phyloP scores from a whole-genome alignment of 1,139 yeast genomes.

The Diutina sp. region DNA sequence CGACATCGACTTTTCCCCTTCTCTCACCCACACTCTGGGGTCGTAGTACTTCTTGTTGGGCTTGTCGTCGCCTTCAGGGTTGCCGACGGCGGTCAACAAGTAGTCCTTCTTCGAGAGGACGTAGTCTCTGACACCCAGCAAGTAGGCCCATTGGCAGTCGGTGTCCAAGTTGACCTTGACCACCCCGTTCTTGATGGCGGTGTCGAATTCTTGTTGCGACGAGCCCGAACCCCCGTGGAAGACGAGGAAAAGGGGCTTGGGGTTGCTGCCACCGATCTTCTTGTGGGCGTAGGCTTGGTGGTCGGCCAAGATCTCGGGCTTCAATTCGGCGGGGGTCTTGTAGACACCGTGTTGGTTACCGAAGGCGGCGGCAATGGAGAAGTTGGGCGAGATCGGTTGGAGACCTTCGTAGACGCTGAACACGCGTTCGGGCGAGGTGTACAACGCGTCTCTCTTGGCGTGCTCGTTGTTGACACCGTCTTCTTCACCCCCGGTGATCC shows the following conservation, averaged over 20 bases:
- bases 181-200: constrained; percentile 87
- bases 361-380: constrained; percentile 98
- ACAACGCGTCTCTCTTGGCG: constrained; percentile 75
- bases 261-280: constrained; percentile 38
- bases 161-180: constrained; percentile 99
- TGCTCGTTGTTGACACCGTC: constrained; percentile 99
- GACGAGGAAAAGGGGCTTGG: constrained; percentile 86
- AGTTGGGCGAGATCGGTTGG: constrained; percentile 88
- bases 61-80: constrained; percentile 98
- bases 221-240: constrained; percentile 99
- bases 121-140: constrained; percentile 94
- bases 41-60: constrained; percentile 99
- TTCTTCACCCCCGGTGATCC: constrained; percentile 99
- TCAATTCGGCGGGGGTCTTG: constrained; percentile 93
- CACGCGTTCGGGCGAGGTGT: constrained; percentile 95
- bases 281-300: constrained; percentile 82
- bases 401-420: constrained; percentile 84
- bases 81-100: constrained; percentile 80
- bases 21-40: constrained; percentile 99
- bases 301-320: constrained; percentile 88
- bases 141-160: constrained; percentile 97
- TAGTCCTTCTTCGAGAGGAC: constrained; percentile 93
- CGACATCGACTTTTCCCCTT: constrained; percentile 98
- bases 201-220: constrained; percentile 78
- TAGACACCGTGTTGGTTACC: constrained; percentile 99